Conservation (phyloP, 108 stramenopile species). For the Mediolabrus comicus region DNA sequence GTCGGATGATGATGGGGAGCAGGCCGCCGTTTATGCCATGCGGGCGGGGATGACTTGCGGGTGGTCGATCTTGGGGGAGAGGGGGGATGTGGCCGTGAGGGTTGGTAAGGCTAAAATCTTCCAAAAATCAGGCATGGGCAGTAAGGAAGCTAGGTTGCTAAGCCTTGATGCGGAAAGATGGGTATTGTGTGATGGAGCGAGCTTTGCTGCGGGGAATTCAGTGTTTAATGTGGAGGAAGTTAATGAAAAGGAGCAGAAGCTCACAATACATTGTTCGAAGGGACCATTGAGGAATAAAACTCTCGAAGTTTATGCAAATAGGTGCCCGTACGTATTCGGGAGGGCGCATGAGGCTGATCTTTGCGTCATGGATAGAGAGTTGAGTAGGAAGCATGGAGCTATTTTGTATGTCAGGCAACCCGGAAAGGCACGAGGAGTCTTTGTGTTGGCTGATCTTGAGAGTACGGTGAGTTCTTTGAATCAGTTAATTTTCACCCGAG, state of each 20-base stretch:
- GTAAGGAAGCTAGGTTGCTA: constrained; percentile 70
- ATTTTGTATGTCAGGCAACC: constrained; percentile 68
- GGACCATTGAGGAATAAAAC: constrained; percentile 87
- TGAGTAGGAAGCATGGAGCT: constrained; percentile 85
- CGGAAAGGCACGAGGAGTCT: constrained; percentile 52
- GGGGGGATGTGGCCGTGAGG: constrained; percentile 86
- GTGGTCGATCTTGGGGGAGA: constrained; percentile 85
- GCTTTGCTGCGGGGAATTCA: constrained; percentile 89
- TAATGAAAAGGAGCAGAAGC: constrained; percentile 81
- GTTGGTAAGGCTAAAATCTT: constrained; percentile 85
- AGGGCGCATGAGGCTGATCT: constrained; percentile 89
- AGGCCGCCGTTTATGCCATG: constrained; percentile 69
- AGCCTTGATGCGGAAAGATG: constrained; percentile 88
- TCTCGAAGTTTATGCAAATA: constrained; percentile 69
- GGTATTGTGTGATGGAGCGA: constrained; percentile 81
- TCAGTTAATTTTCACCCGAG: neutral
- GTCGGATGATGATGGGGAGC: constrained; percentile 77
- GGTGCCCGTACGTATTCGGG: constrained; percentile 88
- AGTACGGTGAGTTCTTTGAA: constrained; percentile 77
- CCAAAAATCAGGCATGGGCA: neutral
- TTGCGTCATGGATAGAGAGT: constrained; percentile 89
- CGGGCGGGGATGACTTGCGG: constrained; percentile 83
- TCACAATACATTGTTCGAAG: constrained; percentile 87
- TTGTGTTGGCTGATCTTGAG: constrained; percentile 82
- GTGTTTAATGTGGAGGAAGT: constrained; percentile 88